A percentile compares a stretch with the other conserved stretches of the same genome.
phyloP scores from a whole-genome alignment of 768 basidiomycete genomes.

The Phaeolepiota aurea region DNA sequence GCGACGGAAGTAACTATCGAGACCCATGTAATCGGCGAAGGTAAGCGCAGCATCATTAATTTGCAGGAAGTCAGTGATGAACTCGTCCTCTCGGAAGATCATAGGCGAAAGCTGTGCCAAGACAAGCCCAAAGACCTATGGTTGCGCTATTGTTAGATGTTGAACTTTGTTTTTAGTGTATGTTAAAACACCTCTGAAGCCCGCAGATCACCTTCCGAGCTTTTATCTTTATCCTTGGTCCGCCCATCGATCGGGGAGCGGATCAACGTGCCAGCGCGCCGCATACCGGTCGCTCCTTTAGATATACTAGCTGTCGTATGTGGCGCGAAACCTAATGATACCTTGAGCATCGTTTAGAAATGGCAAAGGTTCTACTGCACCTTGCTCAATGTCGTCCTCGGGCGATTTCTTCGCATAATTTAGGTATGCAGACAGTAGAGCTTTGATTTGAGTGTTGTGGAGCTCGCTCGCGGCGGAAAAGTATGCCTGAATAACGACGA shows the following conservation, averaged over 20 bases:
- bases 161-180: too few relatives aligned
- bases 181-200: conserved; percentile 49
- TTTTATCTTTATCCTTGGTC: conserved; percentile 51
- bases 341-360: conserved; percentile 1
- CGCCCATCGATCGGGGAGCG: conserved; percentile 63
- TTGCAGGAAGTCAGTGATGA: conserved; percentile 87
- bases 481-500: conserved; percentile 57
- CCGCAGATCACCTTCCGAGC: conserved; percentile 48
- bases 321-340: conserved; percentile 35
- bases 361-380: conserved; percentile 24
- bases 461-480: conserved; percentile 81
- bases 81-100: conserved; percentile 80
- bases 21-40: conserved; percentile 90
- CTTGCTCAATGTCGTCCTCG: conserved; percentile 70
- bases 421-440: conserved; percentile 51
- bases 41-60: conserved; percentile 84
- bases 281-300: conserved; percentile 53
- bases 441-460: conserved; percentile 75
- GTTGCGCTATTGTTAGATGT: background rate
- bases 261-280: conserved; percentile 81
- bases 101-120: conserved; percentile 69
- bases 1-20: conserved; percentile 90
- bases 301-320: conserved; percentile 29
- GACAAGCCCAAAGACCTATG: conserved; percentile 65
- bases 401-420: conserved; percentile 53